Evolutionary conservation across 2,329 filamentous ascomycete species (phyloP), one percentile per base, ranked within the genome.

Genomic region (Apiospora koreana): DNA sequence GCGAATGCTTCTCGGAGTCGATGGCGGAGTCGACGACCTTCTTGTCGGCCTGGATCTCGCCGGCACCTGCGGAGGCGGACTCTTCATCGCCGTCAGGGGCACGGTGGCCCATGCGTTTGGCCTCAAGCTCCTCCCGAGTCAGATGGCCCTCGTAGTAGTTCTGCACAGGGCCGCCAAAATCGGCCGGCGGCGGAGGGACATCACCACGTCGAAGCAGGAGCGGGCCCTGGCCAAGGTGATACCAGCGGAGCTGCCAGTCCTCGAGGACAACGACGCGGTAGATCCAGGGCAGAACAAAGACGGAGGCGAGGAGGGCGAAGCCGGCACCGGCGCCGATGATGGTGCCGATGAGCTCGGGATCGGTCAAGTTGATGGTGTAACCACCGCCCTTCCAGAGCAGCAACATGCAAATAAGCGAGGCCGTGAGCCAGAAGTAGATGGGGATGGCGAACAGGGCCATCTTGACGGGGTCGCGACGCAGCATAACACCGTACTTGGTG

Each of bases 211-310:
- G 78, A 67, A 88, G 83, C 9, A 90, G 83, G 0, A 89, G 77
- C 35, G 86, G 88, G 0, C 88, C 89, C 21, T 84, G 78, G 71
- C 84, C 74, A 69, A 90, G 81, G 71, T 90, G 83, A 77, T 83
- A 90, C 78, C 83, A 79, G 72, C 85, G 85, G 71, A 92, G 80
- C 75, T 88, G 80, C 86, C 88, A 87, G 80, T 92, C 89, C 73
- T 91, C 84, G 79, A 85, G 80, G 79, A 91, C 80, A 74, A 92
- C 82, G 62, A 86, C 83, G 69, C 86, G 84, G 77, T 90, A 86
- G 70, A 91, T 76, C 82, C 86, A 91, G 2, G 89, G 88, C 23
- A 90, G 82, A 71, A 91, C 84, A 79, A 89, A 89, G 71, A 86
- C 70, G 69, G 76, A 77, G 71, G 88, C 79, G 16, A 91, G 75